Base-by-base conservation (phyloP, 345 rosid genomes). In the Melaleuca alternifolia region DNA sequence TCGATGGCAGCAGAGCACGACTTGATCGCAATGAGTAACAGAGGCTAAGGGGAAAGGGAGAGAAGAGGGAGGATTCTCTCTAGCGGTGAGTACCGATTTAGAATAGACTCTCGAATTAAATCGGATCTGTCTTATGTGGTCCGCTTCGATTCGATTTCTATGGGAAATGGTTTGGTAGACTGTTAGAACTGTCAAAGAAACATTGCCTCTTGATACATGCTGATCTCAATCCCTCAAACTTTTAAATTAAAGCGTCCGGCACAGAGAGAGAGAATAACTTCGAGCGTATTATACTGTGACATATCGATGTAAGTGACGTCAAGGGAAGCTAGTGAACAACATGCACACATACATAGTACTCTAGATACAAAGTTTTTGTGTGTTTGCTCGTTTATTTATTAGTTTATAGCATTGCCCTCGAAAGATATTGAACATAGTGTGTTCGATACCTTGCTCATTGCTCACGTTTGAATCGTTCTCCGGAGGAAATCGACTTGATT, bases 251-350 rank as follows among this genome's bases (percentile, higher is more conserved):
- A 33, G 48, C 20, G 6, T 33, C 3, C 41, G 2, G 3, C 9
- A 59, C 0, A n/a, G 46, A 33, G 77, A 33, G 46, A 33, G 24
- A 7, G 46, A 0, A 1, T 8, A 15, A 12, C 24, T 33, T 33
- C 13, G 3, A 71, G 48, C 1, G 2, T 12, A n/a, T 12, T 0
- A 4, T 18, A 71, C 7, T 41, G 4, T 41, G 41, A 41, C 41
- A 41, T 41, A 41, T 33, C 7, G 1, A 37, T 37, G 79, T 41
- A 33, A 71, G 11, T 37, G 48, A 18, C 48, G 9, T 33, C 79
- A 9, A 18, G 79, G 48, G 12, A 71, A 71, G 48, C 13, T 9
- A 37, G 13, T 2, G 79, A 33, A 71, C 24, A 18, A 37, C 46
- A 5, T 71, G 48, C 48, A 9, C 79, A 18, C 6, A 10, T 33